Conservation (phyloP, 805 yeast genomes). For the Pichia phayaonensis region DNA sequence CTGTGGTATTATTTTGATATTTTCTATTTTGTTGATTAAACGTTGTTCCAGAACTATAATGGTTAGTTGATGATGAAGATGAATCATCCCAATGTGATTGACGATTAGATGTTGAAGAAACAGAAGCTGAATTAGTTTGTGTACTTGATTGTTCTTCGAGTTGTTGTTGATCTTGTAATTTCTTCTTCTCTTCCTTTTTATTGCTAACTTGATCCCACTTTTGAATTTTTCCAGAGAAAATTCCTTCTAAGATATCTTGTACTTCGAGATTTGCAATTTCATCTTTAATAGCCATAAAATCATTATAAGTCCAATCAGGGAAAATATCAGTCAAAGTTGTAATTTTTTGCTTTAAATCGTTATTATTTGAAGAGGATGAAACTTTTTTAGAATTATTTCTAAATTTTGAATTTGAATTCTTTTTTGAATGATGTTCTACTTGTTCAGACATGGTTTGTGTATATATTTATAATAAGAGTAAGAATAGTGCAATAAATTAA, state of each 20-base stretch:
- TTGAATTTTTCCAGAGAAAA: slow-evolving; percentile 81
- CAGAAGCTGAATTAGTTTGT: slow-evolving; percentile 2
- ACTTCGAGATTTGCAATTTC: slow-evolving; percentile 63
- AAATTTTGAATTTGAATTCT: slow-evolving; percentile 24
- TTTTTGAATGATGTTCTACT: slow-evolving; percentile 17
- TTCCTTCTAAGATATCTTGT: slow-evolving; percentile 76
- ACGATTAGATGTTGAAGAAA: slow-evolving; percentile 3
- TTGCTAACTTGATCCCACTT: slow-evolving; percentile 91
- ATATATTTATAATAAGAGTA: neutral
- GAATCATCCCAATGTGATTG: slow-evolving; percentile 9
- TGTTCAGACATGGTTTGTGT: slow-evolving; percentile 24
- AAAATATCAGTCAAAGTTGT: slow-evolving; percentile 72
- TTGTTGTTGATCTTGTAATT: slow-evolving; percentile 13
- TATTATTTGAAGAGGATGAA: slow-evolving; percentile 13
- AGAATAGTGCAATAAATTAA: neutral
- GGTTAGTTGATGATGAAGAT: neutral
- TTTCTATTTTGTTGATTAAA: slow-evolving; percentile 6
- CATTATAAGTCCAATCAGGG: slow-evolving; percentile 91
- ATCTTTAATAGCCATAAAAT: slow-evolving; percentile 62
- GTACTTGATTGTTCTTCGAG: neutral
- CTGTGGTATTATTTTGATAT: neutral
- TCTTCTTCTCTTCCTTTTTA: slow-evolving; percentile 29
- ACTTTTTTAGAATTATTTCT: slow-evolving; percentile 38
- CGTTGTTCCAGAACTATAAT: neutral
- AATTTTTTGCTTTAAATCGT: slow-evolving; percentile 33